These are phyloP conservation scores for Corynespora cassiicola DNA, from an alignment of 2,329 filamentous ascomycete species.

Conservation along the genomic window DNA sequence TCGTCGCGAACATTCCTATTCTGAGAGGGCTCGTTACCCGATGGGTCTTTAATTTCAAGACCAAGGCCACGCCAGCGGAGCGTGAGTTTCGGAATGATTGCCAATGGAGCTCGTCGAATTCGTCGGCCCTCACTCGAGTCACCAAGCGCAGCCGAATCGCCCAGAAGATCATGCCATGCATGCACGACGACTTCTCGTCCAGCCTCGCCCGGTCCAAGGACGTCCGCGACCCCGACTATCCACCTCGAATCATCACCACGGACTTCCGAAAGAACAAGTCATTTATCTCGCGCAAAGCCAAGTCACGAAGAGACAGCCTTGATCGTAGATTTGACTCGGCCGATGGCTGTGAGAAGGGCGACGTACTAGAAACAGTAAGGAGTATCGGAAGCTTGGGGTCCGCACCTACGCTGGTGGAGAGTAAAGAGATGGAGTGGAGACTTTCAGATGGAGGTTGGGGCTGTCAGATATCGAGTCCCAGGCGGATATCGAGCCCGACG, in stretches of 20 bases:
- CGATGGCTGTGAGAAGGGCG: conserved; percentile 39
- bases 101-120: conserved; percentile 35
- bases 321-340: conserved; percentile 31
- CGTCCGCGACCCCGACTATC: conserved; percentile 22
- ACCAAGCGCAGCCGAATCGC: conserved; percentile 29
- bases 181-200: conserved; percentile 42
- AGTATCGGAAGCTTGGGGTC: conserved; percentile 40
- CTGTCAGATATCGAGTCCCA: conserved; percentile 31
- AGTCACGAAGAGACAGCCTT: conserved; percentile 29
- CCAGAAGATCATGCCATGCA: conserved; percentile 42
- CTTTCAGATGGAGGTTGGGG: conserved; percentile 10
- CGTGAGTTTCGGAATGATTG: conserved; percentile 35
- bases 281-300: too few relatives aligned
- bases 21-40: conserved; percentile 48
- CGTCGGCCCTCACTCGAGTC: conserved; percentile 31
- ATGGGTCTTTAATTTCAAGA: conserved; percentile 47
- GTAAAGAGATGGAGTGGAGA: conserved; percentile 32
- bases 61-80: conserved; percentile 40
- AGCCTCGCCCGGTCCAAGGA: conserved; percentile 35
- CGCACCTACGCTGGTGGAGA: conserved; percentile 40
- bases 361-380: conserved; percentile 37
- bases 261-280: conserved; percentile 31
- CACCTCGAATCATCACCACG: conserved; percentile 25
- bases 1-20: conserved; percentile 49
- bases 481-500: conserved; percentile 31